phyloP scores from a whole-genome alignment of 352 stramenopile species.

The Phytophthora sojae region DNA sequence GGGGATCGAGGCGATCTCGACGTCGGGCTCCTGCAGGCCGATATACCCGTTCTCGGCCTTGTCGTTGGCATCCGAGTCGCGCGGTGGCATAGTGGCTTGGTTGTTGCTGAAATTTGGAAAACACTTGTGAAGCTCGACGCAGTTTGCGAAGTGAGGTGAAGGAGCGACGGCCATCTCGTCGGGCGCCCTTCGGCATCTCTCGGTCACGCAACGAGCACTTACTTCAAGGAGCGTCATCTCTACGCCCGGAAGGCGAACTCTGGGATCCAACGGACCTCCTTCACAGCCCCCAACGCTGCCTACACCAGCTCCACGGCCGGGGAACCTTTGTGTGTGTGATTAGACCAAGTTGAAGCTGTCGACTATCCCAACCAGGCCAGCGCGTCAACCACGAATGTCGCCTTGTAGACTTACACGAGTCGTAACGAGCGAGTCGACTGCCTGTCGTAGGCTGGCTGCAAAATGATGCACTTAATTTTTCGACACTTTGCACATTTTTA shows the following conservation, averaged over 20 bases:
- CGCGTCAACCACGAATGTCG: constrained; percentile 1
- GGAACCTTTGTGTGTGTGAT: not conserved
- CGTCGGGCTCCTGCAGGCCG: constrained; percentile 34
- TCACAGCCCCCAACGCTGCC: not conserved
- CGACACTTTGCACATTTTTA: too few relatives aligned
- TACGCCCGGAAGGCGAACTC: constrained; percentile 9
- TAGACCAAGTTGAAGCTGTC: constrained; percentile 13
- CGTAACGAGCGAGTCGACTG: too few relatives aligned
- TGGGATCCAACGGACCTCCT: not conserved
- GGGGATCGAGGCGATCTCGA: constrained; percentile 14
- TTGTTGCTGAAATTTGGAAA: not conserved
- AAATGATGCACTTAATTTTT: too few relatives aligned
- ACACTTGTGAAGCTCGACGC: constrained; percentile 13
- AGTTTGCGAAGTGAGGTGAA: constrained; percentile 21
- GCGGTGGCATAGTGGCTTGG: not conserved
- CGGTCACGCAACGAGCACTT: not conserved
- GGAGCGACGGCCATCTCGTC: not conserved
- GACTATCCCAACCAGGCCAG: constrained; percentile 10
- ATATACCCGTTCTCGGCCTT: constrained; percentile 45
- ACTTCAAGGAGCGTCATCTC: constrained; percentile 29
- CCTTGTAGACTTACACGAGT: too few relatives aligned
- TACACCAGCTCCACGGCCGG: not conserved
- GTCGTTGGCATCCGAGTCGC: constrained; percentile 14
- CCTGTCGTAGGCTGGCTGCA: too few relatives aligned
- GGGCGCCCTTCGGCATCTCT: not conserved